These are phyloP conservation scores for Pleurotus tuber-regium DNA, from an alignment of 768 basidiomycete species.

Conservation along the genomic window DNA sequence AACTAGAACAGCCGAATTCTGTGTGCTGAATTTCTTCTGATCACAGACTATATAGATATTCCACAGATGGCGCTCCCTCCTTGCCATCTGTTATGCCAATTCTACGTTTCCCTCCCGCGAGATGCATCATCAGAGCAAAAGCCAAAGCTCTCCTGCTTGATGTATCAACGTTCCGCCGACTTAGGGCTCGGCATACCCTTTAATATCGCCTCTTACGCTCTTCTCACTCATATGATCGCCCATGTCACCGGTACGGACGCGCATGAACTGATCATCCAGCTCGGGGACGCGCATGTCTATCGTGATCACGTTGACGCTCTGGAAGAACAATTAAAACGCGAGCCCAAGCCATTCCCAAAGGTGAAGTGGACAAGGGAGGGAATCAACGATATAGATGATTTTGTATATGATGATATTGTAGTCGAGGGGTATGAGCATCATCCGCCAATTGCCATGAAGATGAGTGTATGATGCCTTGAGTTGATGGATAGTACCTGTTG, in stretches of 20 bases:
- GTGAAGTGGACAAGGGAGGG: constrained; percentile 65
- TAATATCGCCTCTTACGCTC: constrained; percentile 98
- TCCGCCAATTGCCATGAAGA: constrained; percentile 89
- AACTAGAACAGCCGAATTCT: constrained; percentile 23
- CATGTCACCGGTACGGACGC: constrained; percentile 83
- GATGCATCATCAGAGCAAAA: constrained; percentile 39
- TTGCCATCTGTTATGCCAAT: constrained; percentile 99
- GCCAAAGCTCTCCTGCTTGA: constrained; percentile 85
- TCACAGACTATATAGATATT: constrained; percentile 57
- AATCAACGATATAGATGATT: constrained; percentile 76
- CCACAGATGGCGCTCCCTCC: constrained; percentile 95
- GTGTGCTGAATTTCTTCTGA: background rate
- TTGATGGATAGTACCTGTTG: background rate
- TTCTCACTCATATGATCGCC: constrained; percentile 98
- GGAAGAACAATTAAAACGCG: constrained; percentile 71
- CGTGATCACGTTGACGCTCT: constrained; percentile 89
- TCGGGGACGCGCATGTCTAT: constrained; percentile 98
- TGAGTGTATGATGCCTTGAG: constrained; percentile 65
- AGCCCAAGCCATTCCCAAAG: constrained; percentile 82
- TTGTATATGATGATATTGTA: constrained; percentile 74
- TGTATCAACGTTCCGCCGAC: constrained; percentile 98
- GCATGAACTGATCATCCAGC: constrained; percentile 90
- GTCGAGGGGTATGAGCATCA: constrained; percentile 87
- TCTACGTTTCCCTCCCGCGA: constrained; percentile 90
- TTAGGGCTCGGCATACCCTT: constrained; percentile 97